Evolutionary conservation across 2,329 filamentous ascomycete genomes (phyloP).

Genomic region (Plenodomus tracheiphilus): DNA sequence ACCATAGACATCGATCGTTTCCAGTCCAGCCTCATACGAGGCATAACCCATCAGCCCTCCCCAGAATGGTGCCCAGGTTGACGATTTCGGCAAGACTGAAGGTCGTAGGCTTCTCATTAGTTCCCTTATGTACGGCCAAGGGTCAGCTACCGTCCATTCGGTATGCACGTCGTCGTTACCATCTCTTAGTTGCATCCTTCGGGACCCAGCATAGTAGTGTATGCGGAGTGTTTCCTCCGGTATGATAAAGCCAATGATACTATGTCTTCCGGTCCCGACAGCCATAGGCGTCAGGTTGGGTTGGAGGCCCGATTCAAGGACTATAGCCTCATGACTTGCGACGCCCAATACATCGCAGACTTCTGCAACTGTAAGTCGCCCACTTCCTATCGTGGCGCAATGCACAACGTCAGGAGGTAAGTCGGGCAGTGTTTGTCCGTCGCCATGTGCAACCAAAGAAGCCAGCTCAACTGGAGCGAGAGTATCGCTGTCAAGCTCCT

Average conservation of each 20-base stretch:
- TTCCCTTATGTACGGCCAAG: conserved; percentile 47
- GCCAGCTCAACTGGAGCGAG: conserved; percentile 28
- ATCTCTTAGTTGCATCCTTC: conserved; percentile 33
- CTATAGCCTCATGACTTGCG: conserved; percentile 42
- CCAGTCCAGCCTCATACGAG: conserved; percentile 80
- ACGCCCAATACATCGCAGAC: conserved; percentile 44
- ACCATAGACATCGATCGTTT: conserved; percentile 57
- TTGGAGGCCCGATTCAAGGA: conserved; percentile 54
- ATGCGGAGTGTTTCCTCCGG: conserved; percentile 51
- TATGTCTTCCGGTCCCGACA: conserved; percentile 64
- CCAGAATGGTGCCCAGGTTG: conserved; percentile 64
- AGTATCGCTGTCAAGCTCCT: conserved; percentile 14
- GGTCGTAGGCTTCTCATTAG: conserved; percentile 45
- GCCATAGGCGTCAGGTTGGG: conserved; percentile 45
- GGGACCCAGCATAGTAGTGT: conserved; percentile 37
- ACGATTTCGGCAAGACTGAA: conserved; percentile 23
- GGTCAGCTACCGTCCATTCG: conserved; percentile 30
- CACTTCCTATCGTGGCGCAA: conserved; percentile 39
- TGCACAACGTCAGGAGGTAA: conserved; percentile 36
- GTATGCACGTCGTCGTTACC: conserved; percentile 32
- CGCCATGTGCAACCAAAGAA: conserved; percentile 31
- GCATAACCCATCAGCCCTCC: conserved; percentile 84
- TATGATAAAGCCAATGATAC: conserved; percentile 72
- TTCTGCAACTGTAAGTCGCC: conserved; percentile 40
- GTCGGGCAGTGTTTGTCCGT: conserved; percentile 23